These are phyloP conservation scores for Cladophialophora bantiana DNA, from an alignment of 2,329 filamentous ascomycete species.

Conservation along the genomic window DNA sequence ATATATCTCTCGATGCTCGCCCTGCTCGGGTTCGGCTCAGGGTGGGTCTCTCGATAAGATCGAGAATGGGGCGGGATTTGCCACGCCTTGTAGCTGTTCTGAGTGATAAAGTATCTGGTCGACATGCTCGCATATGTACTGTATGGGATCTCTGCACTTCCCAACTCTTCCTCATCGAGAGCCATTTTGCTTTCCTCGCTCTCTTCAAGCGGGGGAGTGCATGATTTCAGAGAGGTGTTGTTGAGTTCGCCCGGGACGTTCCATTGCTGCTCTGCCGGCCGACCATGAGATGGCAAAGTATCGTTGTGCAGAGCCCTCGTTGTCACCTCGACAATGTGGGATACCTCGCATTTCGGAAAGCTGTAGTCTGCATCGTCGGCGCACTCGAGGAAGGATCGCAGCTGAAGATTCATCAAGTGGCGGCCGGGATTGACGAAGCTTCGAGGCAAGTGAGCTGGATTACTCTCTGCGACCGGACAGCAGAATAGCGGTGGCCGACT, in stretches of 20 bases:
- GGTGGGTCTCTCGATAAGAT: constrained; percentile 30
- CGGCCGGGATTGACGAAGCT: constrained; percentile 36
- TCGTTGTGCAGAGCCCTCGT: constrained; percentile 27
- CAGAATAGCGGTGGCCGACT: constrained; percentile 31
- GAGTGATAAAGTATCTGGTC: constrained; percentile 31
- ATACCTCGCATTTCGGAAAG: constrained; percentile 33
- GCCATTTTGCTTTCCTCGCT: constrained; percentile 21
- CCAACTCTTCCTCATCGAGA: constrained; percentile 19
- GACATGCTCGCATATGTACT: constrained; percentile 36
- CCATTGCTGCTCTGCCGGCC: constrained; percentile 29
- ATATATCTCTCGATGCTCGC: constrained; percentile 33
- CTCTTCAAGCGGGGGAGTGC: constrained; percentile 31
- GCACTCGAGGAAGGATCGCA: constrained; percentile 35
- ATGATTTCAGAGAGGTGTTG: constrained; percentile 10
- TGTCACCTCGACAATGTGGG: constrained; percentile 36
- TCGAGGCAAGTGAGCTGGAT: constrained; percentile 29
- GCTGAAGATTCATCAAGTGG: constrained; percentile 35
- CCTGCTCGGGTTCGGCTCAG: constrained; percentile 23
- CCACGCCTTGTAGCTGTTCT: constrained; percentile 32
- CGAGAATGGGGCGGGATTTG: constrained; percentile 34
- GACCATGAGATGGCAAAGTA: not conserved
- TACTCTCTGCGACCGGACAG: constrained; percentile 33
- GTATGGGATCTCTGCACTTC: constrained; percentile 22
- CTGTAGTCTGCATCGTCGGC: constrained; percentile 29
- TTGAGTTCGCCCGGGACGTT: constrained; percentile 12